phyloP scores from a whole-genome alignment of 306 rosid species.

The Cucurbita maxima region DNA sequence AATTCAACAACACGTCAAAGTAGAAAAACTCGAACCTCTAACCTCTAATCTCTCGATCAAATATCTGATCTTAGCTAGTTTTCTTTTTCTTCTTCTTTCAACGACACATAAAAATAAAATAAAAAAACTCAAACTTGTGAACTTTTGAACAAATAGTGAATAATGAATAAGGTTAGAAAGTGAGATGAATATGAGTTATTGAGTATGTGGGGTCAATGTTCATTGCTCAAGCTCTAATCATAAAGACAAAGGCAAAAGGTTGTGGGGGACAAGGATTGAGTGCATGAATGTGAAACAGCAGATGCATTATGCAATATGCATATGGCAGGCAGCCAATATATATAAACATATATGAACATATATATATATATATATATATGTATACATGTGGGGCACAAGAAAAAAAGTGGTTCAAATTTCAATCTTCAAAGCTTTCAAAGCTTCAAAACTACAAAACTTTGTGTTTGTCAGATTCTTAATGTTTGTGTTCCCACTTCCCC shows the following conservation, averaged over 20 bases:
- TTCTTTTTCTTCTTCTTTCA: no score
- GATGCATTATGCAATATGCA: not conserved
- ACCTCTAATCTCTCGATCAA: no score
- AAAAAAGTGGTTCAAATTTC: not conserved
- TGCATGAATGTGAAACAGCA: slow-evolving; percentile 2
- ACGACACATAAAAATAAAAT: no score
- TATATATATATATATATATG: not conserved
- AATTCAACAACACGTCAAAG: no score
- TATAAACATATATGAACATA: no score
- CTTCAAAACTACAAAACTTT: not conserved
- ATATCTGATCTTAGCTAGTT: no score
- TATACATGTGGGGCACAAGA: not conserved
- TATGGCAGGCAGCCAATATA: not conserved
- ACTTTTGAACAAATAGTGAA: fast-evolving
- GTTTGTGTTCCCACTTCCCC: slow-evolving; percentile 4
- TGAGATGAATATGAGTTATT: not conserved
- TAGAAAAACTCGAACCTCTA: no score
- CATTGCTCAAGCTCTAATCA: not conserved
- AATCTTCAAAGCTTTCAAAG: not conserved
- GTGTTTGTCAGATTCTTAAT: not conserved
- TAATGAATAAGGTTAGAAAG: not conserved
- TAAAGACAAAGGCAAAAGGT: not conserved
- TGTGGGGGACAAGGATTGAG: not conserved
- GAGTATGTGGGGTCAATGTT: not conserved
- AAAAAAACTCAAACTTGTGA: no score